Percentiles rank a stretch among this genome's conserved stretches.
Conservation (phyloP, 2,329 filamentous ascomycete genomes). For the Verticillium zaregamsianum region DNA sequence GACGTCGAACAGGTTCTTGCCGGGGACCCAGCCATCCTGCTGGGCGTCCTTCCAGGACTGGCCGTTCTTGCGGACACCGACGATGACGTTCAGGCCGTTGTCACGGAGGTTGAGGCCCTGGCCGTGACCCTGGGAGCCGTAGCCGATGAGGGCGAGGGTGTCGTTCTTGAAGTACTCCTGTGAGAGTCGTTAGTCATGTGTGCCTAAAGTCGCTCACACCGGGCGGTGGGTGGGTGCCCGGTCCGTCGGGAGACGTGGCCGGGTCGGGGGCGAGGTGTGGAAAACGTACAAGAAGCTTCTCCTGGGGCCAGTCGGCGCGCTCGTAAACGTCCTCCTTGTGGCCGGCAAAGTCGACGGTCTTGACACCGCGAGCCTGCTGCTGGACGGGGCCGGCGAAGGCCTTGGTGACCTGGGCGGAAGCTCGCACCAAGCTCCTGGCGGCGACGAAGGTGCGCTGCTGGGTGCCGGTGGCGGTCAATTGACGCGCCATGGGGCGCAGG, state of each 20-base stretch:
- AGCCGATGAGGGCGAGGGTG: conserved; percentile 97
- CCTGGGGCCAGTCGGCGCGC: conserved; percentile 96
- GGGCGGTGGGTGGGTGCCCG: neutral
- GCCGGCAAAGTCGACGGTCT: conserved; percentile 99
- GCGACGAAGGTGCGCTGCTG: conserved; percentile 61
- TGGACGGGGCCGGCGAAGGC: conserved; percentile 44
- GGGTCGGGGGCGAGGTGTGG: neutral
- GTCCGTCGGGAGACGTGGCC: neutral
- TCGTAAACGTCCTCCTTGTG: conserved; percentile 94
- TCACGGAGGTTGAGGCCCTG: conserved; percentile 99
- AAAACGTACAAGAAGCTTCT: conserved; percentile 78
- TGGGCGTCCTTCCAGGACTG: conserved; percentile 97
- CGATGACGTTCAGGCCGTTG: conserved; percentile 98
- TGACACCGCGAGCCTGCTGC: conserved; percentile 83
- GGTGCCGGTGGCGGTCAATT: conserved; percentile 55
- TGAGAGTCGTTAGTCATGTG: conserved; percentile 8
- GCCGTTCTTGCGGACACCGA: conserved; percentile 97
- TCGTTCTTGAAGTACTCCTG: conserved; percentile 99
- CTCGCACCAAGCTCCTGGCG: conserved; percentile 52
- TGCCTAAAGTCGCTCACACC: neutral
- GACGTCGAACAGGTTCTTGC: conserved; percentile 98
- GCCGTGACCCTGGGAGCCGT: conserved; percentile 95
- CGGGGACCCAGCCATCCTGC: conserved; percentile 96
- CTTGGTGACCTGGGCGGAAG: conserved; percentile 36
- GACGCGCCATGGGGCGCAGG: conserved; percentile 60